Percentiles rank a stretch among this genome's conserved stretches.
Evolutionary conservation across 495 filamentous ascomycete genomes (phyloP).

Genomic region (Hypoxylon subgilvum): DNA sequence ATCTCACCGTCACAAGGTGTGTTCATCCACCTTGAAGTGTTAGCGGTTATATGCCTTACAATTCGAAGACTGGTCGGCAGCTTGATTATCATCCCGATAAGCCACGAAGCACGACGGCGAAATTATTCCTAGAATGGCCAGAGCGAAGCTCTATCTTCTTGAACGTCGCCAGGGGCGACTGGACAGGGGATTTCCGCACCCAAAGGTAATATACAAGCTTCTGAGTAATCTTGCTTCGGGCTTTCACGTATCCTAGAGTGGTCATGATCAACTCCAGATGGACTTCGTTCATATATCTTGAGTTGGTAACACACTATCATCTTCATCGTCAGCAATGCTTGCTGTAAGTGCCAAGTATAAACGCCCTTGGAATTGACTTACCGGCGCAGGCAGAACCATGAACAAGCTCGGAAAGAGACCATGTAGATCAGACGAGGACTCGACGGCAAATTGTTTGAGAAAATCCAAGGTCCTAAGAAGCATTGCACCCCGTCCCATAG

Average conservation of each 20-base stretch:
- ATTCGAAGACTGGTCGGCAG: background rate
- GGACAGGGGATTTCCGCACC: conserved; percentile 48
- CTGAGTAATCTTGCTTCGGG: conserved; percentile 70
- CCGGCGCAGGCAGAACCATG: conserved; percentile 82
- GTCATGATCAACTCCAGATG: conserved; percentile 74
- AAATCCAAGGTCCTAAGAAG: conserved; percentile 75
- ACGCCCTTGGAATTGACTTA: conserved; percentile 16
- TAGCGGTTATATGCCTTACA: conserved; percentile 1
- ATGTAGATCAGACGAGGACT: conserved; percentile 28
- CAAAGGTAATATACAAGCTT: conserved; percentile 93
- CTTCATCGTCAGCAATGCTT: conserved; percentile 8
- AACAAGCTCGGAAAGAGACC: conserved; percentile 77
- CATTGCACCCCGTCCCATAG: conserved; percentile 83
- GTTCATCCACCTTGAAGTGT: background rate
- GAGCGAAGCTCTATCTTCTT: conserved; percentile 75
- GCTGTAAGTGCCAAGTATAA: background rate
- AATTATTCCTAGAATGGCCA: conserved; percentile 83
- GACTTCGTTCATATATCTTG: conserved; percentile 83
- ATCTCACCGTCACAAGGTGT: conserved; percentile 12
- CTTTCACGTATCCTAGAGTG: conserved; percentile 72
- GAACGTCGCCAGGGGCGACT: conserved; percentile 35
- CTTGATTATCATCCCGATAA: conserved; percentile 22
- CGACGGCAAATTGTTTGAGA: conserved; percentile 49
- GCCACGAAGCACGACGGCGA: conserved; percentile 70
- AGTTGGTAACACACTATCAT: conserved; percentile 78